Percentiles rank a stretch among this genome's conserved stretches.
Evolutionary conservation across 441 rosid genomes (phyloP).

Genomic region (Kokia cookei): DNA sequence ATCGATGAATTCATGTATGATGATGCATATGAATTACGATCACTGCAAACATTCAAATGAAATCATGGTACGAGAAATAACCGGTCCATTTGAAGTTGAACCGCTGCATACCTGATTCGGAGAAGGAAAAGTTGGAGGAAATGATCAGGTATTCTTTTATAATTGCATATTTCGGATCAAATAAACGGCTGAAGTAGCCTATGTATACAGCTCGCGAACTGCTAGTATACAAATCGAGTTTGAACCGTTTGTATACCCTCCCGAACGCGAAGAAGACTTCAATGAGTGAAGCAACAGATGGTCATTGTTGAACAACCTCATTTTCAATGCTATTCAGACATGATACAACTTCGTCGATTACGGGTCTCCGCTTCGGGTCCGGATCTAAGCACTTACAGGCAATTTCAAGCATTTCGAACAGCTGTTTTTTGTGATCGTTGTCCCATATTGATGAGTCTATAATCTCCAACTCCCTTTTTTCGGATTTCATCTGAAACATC

Average conservation of each 20-base stretch:
- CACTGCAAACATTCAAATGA: not conserved
- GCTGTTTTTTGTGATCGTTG: slow-evolving; percentile 44
- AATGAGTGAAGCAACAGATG: not conserved
- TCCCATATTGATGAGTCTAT: slow-evolving; percentile 53
- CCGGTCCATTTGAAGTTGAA: no score
- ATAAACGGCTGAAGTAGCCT: slow-evolving; percentile 17
- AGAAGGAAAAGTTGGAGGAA: not conserved
- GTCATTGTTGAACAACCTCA: slow-evolving; percentile 27
- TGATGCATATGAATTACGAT: not conserved
- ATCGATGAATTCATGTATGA: not conserved
- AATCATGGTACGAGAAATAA: not conserved
- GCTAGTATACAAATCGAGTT: slow-evolving; percentile 4
- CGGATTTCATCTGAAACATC: slow-evolving; percentile 73
- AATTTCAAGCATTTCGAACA: slow-evolving; percentile 57
- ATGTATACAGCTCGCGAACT: slow-evolving; percentile 19
- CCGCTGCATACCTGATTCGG: not conserved
- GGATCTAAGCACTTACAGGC: slow-evolving; percentile 72
- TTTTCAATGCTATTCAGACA: slow-evolving; percentile 47
- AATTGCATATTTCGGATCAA: not conserved
- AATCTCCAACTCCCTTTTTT: slow-evolving; percentile 53
- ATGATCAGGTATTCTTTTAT: not conserved
- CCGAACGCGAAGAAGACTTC: slow-evolving; percentile 6
- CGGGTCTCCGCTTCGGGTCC: slow-evolving; percentile 70
- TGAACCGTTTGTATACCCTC: slow-evolving; percentile 8
- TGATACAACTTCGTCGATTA: slow-evolving; percentile 56